phyloP scores from a whole-genome alignment of 495 filamentous ascomycete species.

The Daldinia grandis region DNA sequence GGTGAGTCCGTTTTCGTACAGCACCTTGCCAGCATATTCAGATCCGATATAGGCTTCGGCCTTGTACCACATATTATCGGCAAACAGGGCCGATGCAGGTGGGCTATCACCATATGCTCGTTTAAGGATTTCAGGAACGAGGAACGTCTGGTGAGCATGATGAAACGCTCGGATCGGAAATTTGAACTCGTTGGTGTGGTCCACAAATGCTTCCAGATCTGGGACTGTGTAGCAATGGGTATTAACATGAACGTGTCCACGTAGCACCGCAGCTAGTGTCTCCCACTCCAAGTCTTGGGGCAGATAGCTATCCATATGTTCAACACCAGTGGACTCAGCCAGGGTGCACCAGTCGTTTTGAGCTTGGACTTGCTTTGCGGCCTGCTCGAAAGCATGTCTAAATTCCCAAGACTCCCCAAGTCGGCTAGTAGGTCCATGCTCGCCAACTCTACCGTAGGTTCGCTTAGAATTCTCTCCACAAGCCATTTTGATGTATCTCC shows the following conservation, averaged over 20 bases:
- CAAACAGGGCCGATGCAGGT: conserved; percentile 61
- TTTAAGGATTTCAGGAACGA: conserved; percentile 67
- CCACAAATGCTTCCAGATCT: conserved; percentile 69
- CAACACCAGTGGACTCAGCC: conserved; percentile 53
- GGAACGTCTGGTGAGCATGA: conserved; percentile 68
- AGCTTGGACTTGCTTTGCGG: conserved; percentile 56
- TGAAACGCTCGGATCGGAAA: conserved; percentile 69
- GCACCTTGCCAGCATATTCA: conserved; percentile 66
- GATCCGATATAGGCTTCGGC: conserved; percentile 67
- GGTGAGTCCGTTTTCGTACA: conserved; percentile 65
- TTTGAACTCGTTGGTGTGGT: conserved; percentile 71
- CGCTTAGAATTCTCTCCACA: conserved; percentile 71
- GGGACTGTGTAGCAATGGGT: conserved; percentile 73
- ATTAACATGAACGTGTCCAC: conserved; percentile 69
- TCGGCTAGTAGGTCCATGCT: conserved; percentile 54
- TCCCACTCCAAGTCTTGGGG: conserved; percentile 67
- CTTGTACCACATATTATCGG: conserved; percentile 72
- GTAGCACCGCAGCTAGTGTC: conserved; percentile 64
- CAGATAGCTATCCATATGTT: conserved; percentile 53
- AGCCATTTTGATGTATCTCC: conserved; percentile 76
- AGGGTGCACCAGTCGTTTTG: conserved; percentile 69
- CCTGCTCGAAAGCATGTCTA: conserved; percentile 67
- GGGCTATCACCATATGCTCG: conserved; percentile 57
- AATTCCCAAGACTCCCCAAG: conserved; percentile 71
- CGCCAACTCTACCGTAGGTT: conserved; percentile 58